phyloP scores from a whole-genome alignment of 2,329 filamentous ascomycete genomes.

The Aspergillus pseudoviridinutans region DNA sequence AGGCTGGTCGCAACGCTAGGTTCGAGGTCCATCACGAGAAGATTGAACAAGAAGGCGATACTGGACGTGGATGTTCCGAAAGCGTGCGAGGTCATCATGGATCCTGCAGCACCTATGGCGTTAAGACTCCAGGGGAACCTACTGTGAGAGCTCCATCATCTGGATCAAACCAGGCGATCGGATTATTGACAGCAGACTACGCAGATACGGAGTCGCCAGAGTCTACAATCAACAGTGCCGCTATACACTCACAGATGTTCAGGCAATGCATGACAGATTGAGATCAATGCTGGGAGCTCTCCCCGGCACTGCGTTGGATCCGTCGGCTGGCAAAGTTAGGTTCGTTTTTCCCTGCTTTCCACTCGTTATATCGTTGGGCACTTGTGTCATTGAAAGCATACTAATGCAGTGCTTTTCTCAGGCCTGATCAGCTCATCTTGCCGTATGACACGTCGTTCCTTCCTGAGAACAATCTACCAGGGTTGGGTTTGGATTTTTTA shows the following conservation, averaged over 20 bases:
- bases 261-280: constrained; percentile 71
- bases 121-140: constrained; percentile 85
- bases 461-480: constrained; percentile 60
- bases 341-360: constrained; percentile 38
- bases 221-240: constrained; percentile 84
- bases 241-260: constrained; percentile 78
- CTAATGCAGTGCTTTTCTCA: constrained; percentile 33
- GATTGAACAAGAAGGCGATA: constrained; percentile 79
- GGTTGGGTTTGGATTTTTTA: constrained; percentile 53
- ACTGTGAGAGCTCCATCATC: constrained; percentile 50
- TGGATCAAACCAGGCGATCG: neutral
- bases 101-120: constrained; percentile 82
- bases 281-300: constrained; percentile 60
- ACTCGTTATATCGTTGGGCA: neutral
- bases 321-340: constrained; percentile 68
- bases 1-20: constrained; percentile 93
- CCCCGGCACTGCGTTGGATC: constrained; percentile 61
- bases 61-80: constrained; percentile 80
- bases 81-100: constrained; percentile 83
- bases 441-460: constrained; percentile 79
- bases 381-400: neutral
- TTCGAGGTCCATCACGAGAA: constrained; percentile 64
- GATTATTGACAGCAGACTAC: constrained; percentile 2
- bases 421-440: constrained; percentile 71
- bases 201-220: constrained; percentile 70